Conservation (phyloP, 1,284 basidiomycete species). For the Leucocoprinus gongylophorus region DNA sequence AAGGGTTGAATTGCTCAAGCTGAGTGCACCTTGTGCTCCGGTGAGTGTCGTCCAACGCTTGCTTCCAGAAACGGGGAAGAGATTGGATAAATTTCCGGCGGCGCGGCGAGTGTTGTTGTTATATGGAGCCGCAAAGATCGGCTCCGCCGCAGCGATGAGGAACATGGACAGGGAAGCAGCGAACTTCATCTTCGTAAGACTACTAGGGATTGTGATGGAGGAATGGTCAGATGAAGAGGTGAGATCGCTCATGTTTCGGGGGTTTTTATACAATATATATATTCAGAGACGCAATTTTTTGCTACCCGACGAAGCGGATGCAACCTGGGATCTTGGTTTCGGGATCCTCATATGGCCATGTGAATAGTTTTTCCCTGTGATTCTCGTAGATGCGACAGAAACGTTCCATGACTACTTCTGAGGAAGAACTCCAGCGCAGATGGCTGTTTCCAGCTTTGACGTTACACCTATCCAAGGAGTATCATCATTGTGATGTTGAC, state of each 20-base stretch:
- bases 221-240: neutral
- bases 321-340: neutral
- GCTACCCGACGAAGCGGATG: neutral
- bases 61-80: conserved; percentile 13
- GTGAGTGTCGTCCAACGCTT: conserved; percentile 13
- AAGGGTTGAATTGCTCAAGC: conserved; percentile 12
- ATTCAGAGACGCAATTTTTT: neutral
- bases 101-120: neutral
- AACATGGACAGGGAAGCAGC: neutral
- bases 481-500: neutral
- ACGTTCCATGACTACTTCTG: neutral
- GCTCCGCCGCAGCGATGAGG: neutral
- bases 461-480: neutral
- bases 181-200: neutral
- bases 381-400: neutral
- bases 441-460: neutral
- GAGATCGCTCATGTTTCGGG: neutral
- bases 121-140: conserved; percentile 6
- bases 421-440: neutral
- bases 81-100: neutral
- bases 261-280: neutral
- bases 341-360: neutral
- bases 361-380: neutral
- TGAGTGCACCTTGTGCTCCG: conserved; percentile 8
- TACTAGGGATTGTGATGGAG: neutral